phyloP scores from a whole-genome alignment of 495 filamentous ascomycete species.

The Symbiotaphrina buchneri region DNA sequence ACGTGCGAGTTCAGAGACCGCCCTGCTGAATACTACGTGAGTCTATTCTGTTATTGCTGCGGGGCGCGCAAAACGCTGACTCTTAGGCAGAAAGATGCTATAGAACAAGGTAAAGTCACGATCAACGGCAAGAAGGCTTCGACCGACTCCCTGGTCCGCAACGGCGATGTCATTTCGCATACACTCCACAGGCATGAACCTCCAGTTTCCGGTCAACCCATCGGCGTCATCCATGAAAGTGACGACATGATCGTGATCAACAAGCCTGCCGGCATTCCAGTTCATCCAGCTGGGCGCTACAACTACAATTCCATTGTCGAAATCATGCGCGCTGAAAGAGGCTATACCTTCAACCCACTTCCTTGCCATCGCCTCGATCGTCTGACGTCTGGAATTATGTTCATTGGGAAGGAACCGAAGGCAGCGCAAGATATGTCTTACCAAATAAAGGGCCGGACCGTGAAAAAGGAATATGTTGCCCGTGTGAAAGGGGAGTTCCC shows the following conservation, averaged over 20 bases:
- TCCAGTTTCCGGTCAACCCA: slow-evolving; percentile 57
- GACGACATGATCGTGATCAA: slow-evolving; percentile 85
- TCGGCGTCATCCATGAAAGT: slow-evolving; percentile 74
- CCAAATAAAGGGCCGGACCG: slow-evolving; percentile 49
- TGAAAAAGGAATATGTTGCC: slow-evolving; percentile 88
- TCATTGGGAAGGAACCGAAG: slow-evolving; percentile 65
- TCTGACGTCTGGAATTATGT: slow-evolving; percentile 92
- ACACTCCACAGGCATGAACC: slow-evolving; percentile 93
- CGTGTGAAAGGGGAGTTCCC: slow-evolving; percentile 83
- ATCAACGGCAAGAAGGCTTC: slow-evolving; percentile 45
- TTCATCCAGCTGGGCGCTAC: slow-evolving; percentile 87
- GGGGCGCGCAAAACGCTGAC: no score
- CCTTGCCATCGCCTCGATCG: slow-evolving; percentile 90
- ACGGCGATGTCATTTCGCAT: slow-evolving; percentile 75
- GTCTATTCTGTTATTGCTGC: slow-evolving; percentile 8
- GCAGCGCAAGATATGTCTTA: slow-evolving; percentile 53
- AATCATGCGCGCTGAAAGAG: slow-evolving; percentile 67
- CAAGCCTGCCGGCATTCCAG: slow-evolving; percentile 85
- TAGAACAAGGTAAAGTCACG: slow-evolving; percentile 48
- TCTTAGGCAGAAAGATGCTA: slow-evolving; percentile 48
- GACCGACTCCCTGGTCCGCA: slow-evolving; percentile 35
- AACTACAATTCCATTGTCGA: slow-evolving; percentile 86
- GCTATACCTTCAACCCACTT: slow-evolving; percentile 44
- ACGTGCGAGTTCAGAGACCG: slow-evolving; percentile 71
- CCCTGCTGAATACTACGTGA: slow-evolving; percentile 65